Evolutionary conservation across 331 rosid genomes (phyloP), one percentile per base, ranked within the genome.

Genomic region (Arachis monticola): DNA sequence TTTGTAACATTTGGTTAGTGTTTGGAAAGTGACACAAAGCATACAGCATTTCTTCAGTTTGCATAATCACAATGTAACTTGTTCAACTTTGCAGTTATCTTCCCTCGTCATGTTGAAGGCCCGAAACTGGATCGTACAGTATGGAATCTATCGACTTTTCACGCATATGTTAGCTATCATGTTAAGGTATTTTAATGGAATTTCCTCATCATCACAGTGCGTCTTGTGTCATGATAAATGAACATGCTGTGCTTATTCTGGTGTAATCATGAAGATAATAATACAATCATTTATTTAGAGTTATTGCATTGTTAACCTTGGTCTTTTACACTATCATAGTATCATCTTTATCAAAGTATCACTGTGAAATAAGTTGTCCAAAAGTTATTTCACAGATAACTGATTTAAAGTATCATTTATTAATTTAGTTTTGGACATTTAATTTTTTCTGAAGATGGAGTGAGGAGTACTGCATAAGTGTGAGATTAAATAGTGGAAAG

Each of bases 121-220:
- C 91, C 75, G 65, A 94, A 87, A 81, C 80, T 94, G 85, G 99
- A 94, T 77, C 93, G 92, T 57, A 86, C 96, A 1, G 97, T 90
- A 55, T 90, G 97, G 97, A 94, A 85, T 87, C 82, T 94, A 74
- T 92, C 99, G 32, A 90, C 97, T 22, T 94, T 94, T 76, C 97
- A 92, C 64, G 97, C 97, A 45, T 94, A 94, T 74, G 99, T 94
- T 82, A 90, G 97, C 80, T 94, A 94, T 83, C 99, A 94, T 78
- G 97, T 94, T 77, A 94, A 94, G 97, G 99, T 94, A 47, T 41
- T 62, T 62, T 9, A 13, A 50, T 77, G 42, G 35, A 27, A 60
- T 66, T 76, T 53, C 77, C 62, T 82, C 55, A 27, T 27, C 30
- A 27, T 27, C 30, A 27, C 30, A 27, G 13, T 42, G 5, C 22